These are phyloP conservation scores for Myriosclerotinia scirpicola DNA, from an alignment of 2,329 filamentous ascomycete genomes.

Conservation along the genomic window DNA sequence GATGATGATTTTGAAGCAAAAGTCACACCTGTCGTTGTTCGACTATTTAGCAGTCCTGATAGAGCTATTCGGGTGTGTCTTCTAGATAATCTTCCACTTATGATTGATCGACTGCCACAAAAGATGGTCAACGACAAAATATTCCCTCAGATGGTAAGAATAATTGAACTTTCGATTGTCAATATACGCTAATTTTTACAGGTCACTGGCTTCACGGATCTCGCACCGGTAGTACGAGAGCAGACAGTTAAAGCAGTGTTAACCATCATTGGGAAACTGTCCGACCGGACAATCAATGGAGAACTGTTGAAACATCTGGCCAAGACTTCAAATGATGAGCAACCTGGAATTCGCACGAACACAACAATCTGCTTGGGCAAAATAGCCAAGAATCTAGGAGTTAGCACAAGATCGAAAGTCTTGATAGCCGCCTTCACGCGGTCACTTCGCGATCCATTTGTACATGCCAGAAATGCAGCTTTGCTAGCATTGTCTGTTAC, in stretches of 20 bases:
- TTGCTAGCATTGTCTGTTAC: conserved; percentile 85
- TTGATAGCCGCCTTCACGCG: conserved; percentile 89
- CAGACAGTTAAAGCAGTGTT: conserved; percentile 95
- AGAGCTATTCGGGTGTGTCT: conserved; percentile 88
- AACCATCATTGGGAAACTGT: conserved; percentile 82
- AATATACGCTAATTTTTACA: conserved; percentile 41
- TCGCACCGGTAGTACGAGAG: conserved; percentile 87
- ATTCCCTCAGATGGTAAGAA: conserved; percentile 81
- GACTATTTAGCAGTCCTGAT: conserved; percentile 88
- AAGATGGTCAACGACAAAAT: conserved; percentile 95
- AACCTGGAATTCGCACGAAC: conserved; percentile 95
- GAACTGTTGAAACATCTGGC: conserved; percentile 88
- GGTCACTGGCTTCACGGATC: conserved; percentile 92
- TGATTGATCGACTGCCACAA: conserved; percentile 87
- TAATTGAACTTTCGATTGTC: neutral
- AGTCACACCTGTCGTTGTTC: conserved; percentile 81
- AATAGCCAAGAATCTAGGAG: conserved; percentile 84
- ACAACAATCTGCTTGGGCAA: conserved; percentile 97
- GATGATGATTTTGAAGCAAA: conserved; percentile 86
- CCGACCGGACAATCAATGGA: conserved; percentile 89
- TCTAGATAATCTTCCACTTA: conserved; percentile 80
- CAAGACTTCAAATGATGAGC: conserved; percentile 95
- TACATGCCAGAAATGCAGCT: conserved; percentile 88
- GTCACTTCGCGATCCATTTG: conserved; percentile 87
- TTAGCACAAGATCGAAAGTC: conserved; percentile 79